Percentiles rank a stretch among this genome's conserved stretches.
Evolutionary conservation across 2,329 filamentous ascomycete species (phyloP).

Genomic region (Cucurbitaria berberidis): DNA sequence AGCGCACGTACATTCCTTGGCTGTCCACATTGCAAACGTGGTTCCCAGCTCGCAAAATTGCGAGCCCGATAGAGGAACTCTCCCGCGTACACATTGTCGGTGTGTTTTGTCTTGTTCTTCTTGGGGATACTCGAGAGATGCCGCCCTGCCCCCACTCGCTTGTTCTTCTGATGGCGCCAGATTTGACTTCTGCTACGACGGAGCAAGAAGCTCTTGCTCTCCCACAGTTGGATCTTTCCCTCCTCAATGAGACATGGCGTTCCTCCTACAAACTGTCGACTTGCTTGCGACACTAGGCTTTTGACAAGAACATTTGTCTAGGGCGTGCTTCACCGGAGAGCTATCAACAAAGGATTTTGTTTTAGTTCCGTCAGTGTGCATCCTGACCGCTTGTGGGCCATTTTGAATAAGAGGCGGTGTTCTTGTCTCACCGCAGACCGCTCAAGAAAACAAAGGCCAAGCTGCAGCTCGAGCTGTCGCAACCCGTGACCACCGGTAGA

Average conservation of each 20-base stretch:
- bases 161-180: not conserved
- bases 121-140: slow-evolving; percentile 34
- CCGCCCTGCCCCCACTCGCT: slow-evolving; percentile 3
- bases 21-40: slow-evolving; percentile 43
- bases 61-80: slow-evolving; percentile 7
- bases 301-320: slow-evolving; percentile 16
- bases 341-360: slow-evolving; percentile 24
- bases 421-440: slow-evolving; percentile 40
- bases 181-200: not conserved
- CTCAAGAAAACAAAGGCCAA: slow-evolving; percentile 25
- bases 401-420: slow-evolving; percentile 23
- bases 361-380: slow-evolving; percentile 14
- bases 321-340: slow-evolving; percentile 27
- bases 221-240: not conserved
- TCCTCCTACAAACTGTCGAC: slow-evolving; percentile 19
- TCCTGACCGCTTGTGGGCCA: slow-evolving; percentile 17
- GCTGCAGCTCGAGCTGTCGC: slow-evolving; percentile 27
- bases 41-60: slow-evolving; percentile 23
- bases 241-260: slow-evolving; percentile 15
- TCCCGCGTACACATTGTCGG: slow-evolving; percentile 25
- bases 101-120: slow-evolving; percentile 20
- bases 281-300: slow-evolving; percentile 7
- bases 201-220: not conserved
- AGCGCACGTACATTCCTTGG: slow-evolving; percentile 35
- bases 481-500: slow-evolving; percentile 20